Base-by-base conservation (phyloP, 169 alveolate genomes). In the Plasmodium berghei region DNA sequence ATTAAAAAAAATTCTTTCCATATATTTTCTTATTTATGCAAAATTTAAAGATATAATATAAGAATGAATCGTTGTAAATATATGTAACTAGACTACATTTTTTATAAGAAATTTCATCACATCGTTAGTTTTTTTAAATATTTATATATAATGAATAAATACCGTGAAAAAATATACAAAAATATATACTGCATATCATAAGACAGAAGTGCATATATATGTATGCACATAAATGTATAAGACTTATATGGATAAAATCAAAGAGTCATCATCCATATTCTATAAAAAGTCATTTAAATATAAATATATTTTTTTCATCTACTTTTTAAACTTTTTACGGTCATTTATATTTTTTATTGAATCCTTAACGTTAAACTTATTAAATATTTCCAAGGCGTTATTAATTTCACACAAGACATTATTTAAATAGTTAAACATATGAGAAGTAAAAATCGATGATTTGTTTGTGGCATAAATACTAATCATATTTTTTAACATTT, bases 381-480 rank as follows among this genome's bases (percentile, higher is more conserved):
- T 70, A 45, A 83, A 83, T 55, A 83, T 70, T 6, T 83, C 90
- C 54, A 83, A 48, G 40, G 85, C 83, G 58, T 72, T 83, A 61
- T 83, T 83, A 67, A 83, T 69, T 61, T 83, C 90, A 46, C 90
- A 69, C 49, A 83, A 26, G 55, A 83, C 90, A 58, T 66, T 83
- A 58, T 70, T 83, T 62, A 83, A 46, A 48, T 83, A 83, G 20
- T 72, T 83, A 46, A 66, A 69, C 90, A 83, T 66, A 34, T 83
- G 90, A 1, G 90, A 83, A 55, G 90, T 70, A 14, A 83, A 67
- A n/a, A 83, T 83, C 34, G 90, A 83, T 24, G 90, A 66, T 83
- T 83, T 83, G 26, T 83, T 83, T 56, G 67, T 71, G 4, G 90
- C 62, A 83, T 83, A 83, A n/a, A 83, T 83, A 64, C 26, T 69